Base-by-base conservation (phyloP, 2,329 filamentous ascomycete genomes). In the Botrytis cinerea region DNA sequence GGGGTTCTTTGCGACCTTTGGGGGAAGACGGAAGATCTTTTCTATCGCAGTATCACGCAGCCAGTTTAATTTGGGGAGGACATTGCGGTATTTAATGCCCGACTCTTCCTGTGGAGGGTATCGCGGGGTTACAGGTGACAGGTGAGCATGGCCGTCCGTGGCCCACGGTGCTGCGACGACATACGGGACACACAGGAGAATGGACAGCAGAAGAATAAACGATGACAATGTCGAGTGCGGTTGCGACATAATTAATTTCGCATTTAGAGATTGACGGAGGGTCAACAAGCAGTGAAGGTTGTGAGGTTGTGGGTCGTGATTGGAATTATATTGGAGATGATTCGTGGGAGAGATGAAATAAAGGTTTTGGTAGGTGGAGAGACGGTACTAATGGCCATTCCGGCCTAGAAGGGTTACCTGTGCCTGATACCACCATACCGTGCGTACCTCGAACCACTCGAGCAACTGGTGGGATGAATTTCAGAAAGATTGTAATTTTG, bases 161-260 rank as follows among this genome's bases (percentile, higher is more conserved):
- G 72, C 28, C 76, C 75, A 76, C 38, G 78, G 78, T 46, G 78
- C 75, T 43, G 75, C 76, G 71, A 75, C 71, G 40, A 74, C 76
- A 57, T 72, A 67, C 22, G 74, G 71, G 20, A 73, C 63, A 61
- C 71, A 74, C n/a, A 76, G 40, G 38, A 77, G 38, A 32, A 76
- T 16, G 28, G 72, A 28, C 12, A 73, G n/a, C 20, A 75, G 67
- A 25, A 75, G 38, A 51, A 60, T 46, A 7, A 77, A 61, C 12
- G 72, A 43, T 25, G 69, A 72, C 28, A 75, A 54, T 35, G 71
- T 62, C 22, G 40, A 61, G 22, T 60, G 61, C 43, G 38, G 62
- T 62, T 95, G 95, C 84, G 98, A 95, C 88, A 89, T 98, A 79
- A 95, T 98, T 87, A 98, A 98, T 87, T 95, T 95, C 83, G 95